These are phyloP conservation scores for Rasamsonia emersonii DNA, from an alignment of 2,329 filamentous ascomycete species.

Conservation along the genomic window DNA sequence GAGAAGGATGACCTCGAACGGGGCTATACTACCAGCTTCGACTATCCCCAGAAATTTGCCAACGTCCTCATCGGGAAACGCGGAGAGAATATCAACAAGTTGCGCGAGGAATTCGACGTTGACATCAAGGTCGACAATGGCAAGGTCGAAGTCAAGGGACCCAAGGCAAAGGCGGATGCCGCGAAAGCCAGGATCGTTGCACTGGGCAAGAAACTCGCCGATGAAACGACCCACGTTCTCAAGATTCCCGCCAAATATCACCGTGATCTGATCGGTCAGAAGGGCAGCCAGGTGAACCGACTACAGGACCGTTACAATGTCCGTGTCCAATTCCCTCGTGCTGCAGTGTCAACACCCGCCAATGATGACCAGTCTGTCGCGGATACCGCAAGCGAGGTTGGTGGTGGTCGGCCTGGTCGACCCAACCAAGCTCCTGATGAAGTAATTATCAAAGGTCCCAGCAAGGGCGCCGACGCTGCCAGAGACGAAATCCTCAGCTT, in stretches of 20 bases:
- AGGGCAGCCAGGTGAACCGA: slow-evolving; percentile 80
- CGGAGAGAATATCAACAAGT: slow-evolving; percentile 60
- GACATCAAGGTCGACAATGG: slow-evolving; percentile 87
- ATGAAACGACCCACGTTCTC: slow-evolving; percentile 77
- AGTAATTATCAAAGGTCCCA: slow-evolving; percentile 82
- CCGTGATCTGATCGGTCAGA: slow-evolving; percentile 81
- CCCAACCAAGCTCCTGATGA: slow-evolving; percentile 76
- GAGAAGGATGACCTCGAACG: slow-evolving; percentile 90
- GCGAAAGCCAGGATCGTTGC: slow-evolving; percentile 74
- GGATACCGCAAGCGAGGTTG: slow-evolving; percentile 60
- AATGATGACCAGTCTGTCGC: slow-evolving; percentile 62
- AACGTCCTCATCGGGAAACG: slow-evolving; percentile 68
- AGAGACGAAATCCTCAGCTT: slow-evolving; percentile 85
- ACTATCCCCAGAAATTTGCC: slow-evolving; percentile 90
- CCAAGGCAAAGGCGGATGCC: slow-evolving; percentile 84
- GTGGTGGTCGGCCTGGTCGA: slow-evolving; percentile 51
- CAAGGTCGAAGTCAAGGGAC: slow-evolving; percentile 90
- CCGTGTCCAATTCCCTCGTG: slow-evolving; percentile 88
- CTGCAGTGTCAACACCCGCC: slow-evolving; percentile 29
- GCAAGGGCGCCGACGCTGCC: slow-evolving; percentile 84
- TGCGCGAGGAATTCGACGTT: slow-evolving; percentile 62
- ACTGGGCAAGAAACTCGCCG: slow-evolving; percentile 73
- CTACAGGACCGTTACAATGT: slow-evolving; percentile 90
- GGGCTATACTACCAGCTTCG: slow-evolving; percentile 75
- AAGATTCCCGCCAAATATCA: slow-evolving; percentile 94